Evolutionary conservation across 1,284 basidiomycete species (phyloP), one percentile per base, ranked within the genome.

Genomic region (Moesziomyces sp.): DNA sequence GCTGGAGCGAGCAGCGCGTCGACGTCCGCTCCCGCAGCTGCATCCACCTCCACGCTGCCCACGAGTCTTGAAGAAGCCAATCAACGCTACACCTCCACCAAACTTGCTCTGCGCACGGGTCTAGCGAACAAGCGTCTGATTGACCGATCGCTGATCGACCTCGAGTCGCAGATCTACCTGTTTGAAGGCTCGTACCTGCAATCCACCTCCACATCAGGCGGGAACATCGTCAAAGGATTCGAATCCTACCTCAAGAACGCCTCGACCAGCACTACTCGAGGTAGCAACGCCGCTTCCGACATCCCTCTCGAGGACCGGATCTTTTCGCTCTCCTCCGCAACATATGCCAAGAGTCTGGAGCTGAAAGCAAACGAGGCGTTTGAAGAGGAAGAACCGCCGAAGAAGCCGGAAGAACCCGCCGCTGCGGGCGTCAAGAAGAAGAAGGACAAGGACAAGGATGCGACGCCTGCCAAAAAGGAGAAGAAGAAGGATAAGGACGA

Each of bases 181-280:
- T 83, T 80, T 35, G 82, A 83, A 52, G 82, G 81, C 16, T 81
- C 81, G 13, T 83, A 83, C 38, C 76, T 83, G 23, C 61, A 74
- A 52, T 69, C 65, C 28, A 83, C 82, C 3, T 61, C 81, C 3
- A 52, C 76, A 0, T 80, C 79, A 16, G 82, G 82, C n/a, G 82
- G 82, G 9, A 83, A 83, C 51, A 81, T 83, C n/a, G 78, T 83
- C 33, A 82, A 82, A 50, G 82, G 82, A 1, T 83, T 83, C 46
- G 82, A 83, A 50, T 52, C 67, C 11, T 83, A 81, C 44, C 73
- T 83, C 18, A 83, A 83, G 50, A 67, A 74, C 43, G 53, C 64
- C 2, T 47, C 64, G 11, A 43, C 50, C 1, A 5, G 51, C 16
- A 45, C 62, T 0, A 18, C 26, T 3, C 61, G 48, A 16, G 46